Percentiles rank a stretch among this genome's conserved stretches.
phyloP scores from a whole-genome alignment of 1,284 basidiomycete species.

The Malassezia japonica region DNA sequence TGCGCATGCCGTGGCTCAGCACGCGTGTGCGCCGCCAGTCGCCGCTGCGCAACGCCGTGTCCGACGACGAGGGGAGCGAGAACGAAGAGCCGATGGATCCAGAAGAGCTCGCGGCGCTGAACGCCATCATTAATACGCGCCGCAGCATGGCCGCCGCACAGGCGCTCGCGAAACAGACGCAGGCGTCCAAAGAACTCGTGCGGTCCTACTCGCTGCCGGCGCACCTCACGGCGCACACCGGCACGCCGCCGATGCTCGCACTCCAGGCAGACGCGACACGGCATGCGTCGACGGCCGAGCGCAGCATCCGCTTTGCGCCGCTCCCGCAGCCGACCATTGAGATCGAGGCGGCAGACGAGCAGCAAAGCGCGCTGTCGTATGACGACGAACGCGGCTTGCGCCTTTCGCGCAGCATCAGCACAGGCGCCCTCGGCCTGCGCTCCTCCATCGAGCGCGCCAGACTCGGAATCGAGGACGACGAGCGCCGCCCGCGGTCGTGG shows the following conservation, averaged over 20 bases:
- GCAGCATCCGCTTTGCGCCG: conserved; percentile 27
- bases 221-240: background rate
- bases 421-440: background rate
- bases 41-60: background rate
- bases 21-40: background rate
- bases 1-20: background rate
- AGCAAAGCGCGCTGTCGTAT: too few relatives aligned
- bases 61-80: background rate
- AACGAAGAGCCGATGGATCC: conserved; percentile 33
- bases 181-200: background rate
- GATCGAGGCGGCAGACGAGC: too few relatives aligned
- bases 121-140: conserved; percentile 47
- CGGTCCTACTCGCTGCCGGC: background rate
- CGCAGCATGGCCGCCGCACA: conserved; percentile 43
- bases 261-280: too few relatives aligned
- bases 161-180: conserved; percentile 20
- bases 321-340: conserved; percentile 20
- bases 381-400: background rate
- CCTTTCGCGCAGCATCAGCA: background rate
- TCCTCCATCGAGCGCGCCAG: background rate
- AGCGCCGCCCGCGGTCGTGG: background rate
- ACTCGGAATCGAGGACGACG: background rate
- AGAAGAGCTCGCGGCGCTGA: conserved; percentile 43
- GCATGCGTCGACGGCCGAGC: background rate
- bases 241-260: background rate